These are phyloP conservation scores for Aureobasidium sp. DNA, from an alignment of 2,329 filamentous ascomycete genomes.

Conservation along the genomic window DNA sequence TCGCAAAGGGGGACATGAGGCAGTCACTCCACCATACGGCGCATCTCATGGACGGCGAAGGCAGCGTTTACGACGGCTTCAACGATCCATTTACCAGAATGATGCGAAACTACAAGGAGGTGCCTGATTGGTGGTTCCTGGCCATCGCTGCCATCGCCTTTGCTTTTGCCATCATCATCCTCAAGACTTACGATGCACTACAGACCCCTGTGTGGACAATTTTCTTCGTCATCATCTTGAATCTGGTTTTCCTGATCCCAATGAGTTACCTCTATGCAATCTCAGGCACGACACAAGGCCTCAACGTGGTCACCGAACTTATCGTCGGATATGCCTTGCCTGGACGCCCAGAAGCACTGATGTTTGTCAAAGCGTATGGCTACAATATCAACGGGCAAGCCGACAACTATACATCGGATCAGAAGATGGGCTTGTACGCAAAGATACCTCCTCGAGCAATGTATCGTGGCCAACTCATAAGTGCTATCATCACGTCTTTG, in stretches of 20 bases:
- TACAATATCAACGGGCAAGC: conserved; percentile 53
- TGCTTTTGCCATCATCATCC: too few species aligned
- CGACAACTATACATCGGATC: conserved; percentile 49
- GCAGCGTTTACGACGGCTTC: too few species aligned
- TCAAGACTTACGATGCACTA: not conserved
- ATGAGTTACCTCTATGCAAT: conserved; percentile 91
- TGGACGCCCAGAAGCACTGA: conserved; percentile 78
- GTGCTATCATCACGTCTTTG: conserved; percentile 65
- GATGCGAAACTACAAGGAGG: too few species aligned
- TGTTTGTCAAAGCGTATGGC: conserved; percentile 87
- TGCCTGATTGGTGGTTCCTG: too few species aligned
- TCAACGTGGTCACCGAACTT: conserved; percentile 32
- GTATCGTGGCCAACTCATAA: conserved; percentile 68
- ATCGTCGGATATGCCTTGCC: conserved; percentile 79
- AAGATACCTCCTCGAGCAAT: conserved; percentile 74
- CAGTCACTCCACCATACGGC: too few species aligned
- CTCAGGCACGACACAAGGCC: conserved; percentile 38
- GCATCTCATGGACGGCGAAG: too few species aligned
- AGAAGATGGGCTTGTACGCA: conserved; percentile 84
- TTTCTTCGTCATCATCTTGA: conserved; percentile 70
- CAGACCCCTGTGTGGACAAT: conserved; percentile 70
- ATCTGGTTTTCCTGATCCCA: conserved; percentile 74
- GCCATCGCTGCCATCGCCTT: too few species aligned
- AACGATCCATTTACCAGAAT: too few species aligned
- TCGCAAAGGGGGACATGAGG: too few species aligned